Percentiles rank a stretch among this genome's conserved stretches.
Evolutionary conservation across 2,329 filamentous ascomycete genomes (phyloP).

Genomic region (Botrytis fabae): DNA sequence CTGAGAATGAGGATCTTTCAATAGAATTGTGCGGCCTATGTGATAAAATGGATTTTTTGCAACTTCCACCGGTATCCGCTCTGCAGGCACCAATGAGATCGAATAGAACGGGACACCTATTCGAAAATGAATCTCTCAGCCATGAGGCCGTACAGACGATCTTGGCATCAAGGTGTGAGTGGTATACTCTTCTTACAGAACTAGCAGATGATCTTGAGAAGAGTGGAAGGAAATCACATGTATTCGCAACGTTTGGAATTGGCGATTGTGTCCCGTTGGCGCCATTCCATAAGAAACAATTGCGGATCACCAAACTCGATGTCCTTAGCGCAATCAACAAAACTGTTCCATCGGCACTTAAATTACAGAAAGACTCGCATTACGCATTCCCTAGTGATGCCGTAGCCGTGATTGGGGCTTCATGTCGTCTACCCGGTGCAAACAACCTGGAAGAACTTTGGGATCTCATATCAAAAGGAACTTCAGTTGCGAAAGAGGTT

Average conservation of each 20-base stretch:
- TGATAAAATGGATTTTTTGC: neutral
- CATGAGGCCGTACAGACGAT: constrained; percentile 10
- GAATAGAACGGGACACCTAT: neutral
- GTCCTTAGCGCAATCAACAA: neutral
- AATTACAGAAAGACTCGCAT: neutral
- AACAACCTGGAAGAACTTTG: constrained; percentile 63
- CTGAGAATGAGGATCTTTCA: constrained; percentile 21
- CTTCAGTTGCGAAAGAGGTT: constrained; percentile 37
- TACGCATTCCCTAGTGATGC: constrained; percentile 24
- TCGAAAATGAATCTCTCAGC: neutral
- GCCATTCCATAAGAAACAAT: neutral
- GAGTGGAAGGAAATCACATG: neutral
- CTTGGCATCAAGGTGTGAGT: constrained; percentile 25
- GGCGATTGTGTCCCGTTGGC: constrained; percentile 12
- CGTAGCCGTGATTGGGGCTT: constrained; percentile 54
- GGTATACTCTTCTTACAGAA: constrained; percentile 20
- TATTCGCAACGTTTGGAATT: constrained; percentile 3
- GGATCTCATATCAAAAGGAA: constrained; percentile 70
- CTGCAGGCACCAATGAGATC: constrained; percentile 7
- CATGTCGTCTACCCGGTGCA: constrained; percentile 53
- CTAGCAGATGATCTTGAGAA: constrained; percentile 21
- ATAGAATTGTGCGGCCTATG: constrained; percentile 14
- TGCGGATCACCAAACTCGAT: constrained; percentile 1
- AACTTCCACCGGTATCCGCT: neutral
- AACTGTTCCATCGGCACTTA: neutral